Base-by-base conservation (phyloP, 1,284 basidiomycete species). In the Moesziomyces parantarcticus region DNA sequence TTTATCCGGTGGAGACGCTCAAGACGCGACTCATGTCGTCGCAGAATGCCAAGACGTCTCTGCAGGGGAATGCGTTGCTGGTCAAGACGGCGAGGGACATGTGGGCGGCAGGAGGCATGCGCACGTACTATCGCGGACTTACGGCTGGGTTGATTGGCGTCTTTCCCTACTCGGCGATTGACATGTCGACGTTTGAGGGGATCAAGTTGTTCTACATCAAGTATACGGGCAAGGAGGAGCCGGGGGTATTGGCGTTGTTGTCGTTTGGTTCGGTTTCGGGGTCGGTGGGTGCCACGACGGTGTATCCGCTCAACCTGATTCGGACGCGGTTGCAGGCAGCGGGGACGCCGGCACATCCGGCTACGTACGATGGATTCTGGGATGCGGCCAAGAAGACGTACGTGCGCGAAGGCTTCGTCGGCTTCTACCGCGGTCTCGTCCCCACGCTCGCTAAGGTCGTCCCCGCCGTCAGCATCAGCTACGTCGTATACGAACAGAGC, bases 271-370 rank as follows among this genome's bases (percentile, higher is more conserved):
- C 84, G 8, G 55, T 85, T 5, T 83, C 80, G 10, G 85, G 85
- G 13, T 82, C 82, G 0, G 78, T 86, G 3, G 85, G 85, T 5
- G 85, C 85, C 0, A 83, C 85, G 13, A 84, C 83, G 43, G 85
- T 84, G 25, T 85, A 83, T 51, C 83, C 84, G 14, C 64, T 82
- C 45, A 78, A 83, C 85, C 88, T 99, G 40, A 91, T 99, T 21
- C 89, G 96, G 26, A 99, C 97, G 11, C 89, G 96, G 49, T 84
- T 99, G 61, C 97, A 99, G 85, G 97, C 97, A 2, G 94, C 94
- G 0, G 97, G 97, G 1, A 83, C 81, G 3, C 80, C 80, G 0
- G 78, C 81, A 1, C 82, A 83, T 52, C 82, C 70, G 5, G 41
- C 58, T 2, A 61, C 61, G 18, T 99, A 99, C 84, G 89, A 88